Percentiles rank a stretch among this genome's conserved stretches.
Evolutionary conservation across 148 eudicot species (phyloP).

Genomic region (Polygonum maritimum): DNA sequence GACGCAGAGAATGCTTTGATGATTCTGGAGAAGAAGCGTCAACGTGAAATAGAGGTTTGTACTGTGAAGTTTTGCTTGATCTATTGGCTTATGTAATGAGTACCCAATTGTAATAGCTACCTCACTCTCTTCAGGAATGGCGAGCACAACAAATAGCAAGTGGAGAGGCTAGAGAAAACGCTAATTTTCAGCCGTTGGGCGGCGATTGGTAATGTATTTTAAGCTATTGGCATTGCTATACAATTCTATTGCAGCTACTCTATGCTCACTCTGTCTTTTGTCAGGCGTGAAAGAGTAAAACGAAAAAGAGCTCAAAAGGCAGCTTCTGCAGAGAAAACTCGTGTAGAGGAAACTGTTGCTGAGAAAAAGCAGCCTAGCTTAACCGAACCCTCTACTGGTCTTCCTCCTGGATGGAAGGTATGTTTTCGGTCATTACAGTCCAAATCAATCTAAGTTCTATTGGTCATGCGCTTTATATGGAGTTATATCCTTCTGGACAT

Average conservation of each 20-base stretch:
- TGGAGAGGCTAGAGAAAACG: constrained; percentile 94
- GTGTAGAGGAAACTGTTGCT: constrained; percentile 22
- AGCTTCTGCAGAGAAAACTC: constrained; percentile 24
- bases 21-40: constrained; percentile 77
- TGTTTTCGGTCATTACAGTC: neutral
- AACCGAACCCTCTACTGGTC: constrained; percentile 48
- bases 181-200: constrained; percentile 94
- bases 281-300: constrained; percentile 95
- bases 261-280: constrained; percentile 8
- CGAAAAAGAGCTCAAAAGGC: constrained; percentile 67
- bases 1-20: constrained; percentile 65
- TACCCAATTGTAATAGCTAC: neutral
- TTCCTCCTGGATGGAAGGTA: constrained; percentile 96
- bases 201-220: constrained; percentile 72
- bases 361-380: constrained; percentile 54
- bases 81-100: neutral
- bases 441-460: neutral
- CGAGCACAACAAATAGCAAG: constrained; percentile 81
- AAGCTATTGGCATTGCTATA: neutral
- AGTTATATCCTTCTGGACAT: neutral
- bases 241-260: neutral
- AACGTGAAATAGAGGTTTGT: constrained; percentile 86
- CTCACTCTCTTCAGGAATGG: constrained; percentile 67
- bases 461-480: neutral
- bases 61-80: constrained; percentile 16